Evolutionary conservation across 768 basidiomycete genomes (phyloP), one percentile per base, ranked within the genome.

Genomic region (Harrya chromipes): DNA sequence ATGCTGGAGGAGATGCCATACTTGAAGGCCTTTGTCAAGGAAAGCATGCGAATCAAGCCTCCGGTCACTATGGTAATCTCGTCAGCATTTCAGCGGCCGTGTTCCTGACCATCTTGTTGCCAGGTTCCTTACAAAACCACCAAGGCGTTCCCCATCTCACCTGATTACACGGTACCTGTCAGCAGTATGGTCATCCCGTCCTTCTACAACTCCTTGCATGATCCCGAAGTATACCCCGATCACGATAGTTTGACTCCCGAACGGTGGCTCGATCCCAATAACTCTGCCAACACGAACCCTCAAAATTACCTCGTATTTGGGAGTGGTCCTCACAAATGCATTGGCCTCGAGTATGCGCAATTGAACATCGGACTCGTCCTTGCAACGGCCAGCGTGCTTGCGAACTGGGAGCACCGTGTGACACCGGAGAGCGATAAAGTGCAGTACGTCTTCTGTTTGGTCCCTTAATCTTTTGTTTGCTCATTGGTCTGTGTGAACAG

Each of bases 261-360:
- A 63, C 85, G 97, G 49, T 99, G 94, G 93, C 76, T 99, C 43
- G 90, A 95, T 62, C 77, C 85, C 26, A 68, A 82, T n/a, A 79
- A 83, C 54, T 70, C 78, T 14, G 94, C 95, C 44, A 87, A 87
- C 67, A 70, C 76, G 46, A 89, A 90, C 67, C 93, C 95, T 34
- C 86, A 90, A 72, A 97, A 98, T 72, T 99, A 91, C 68, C 83
- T 99, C 54, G 90, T 97, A 24, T 98, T 93, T 68, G 95, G 97
- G 36, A 84, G 83, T 54, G 94, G 94, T 6, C 93, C 94, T 45
- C 93, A 97, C 72, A 81, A 83, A 56, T 94, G 93, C 69, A 92
- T 97, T 53, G 94, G 92, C 24, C 62, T 90, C 44, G 93, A 97
- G 68, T 99, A 98, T 64, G 92, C 94, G 33, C 80, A 77, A 58